Evolutionary conservation across 208 protist species (phyloP), one percentile per base, ranked within the genome.

Genomic region (Crithidia thermophila): DNA sequence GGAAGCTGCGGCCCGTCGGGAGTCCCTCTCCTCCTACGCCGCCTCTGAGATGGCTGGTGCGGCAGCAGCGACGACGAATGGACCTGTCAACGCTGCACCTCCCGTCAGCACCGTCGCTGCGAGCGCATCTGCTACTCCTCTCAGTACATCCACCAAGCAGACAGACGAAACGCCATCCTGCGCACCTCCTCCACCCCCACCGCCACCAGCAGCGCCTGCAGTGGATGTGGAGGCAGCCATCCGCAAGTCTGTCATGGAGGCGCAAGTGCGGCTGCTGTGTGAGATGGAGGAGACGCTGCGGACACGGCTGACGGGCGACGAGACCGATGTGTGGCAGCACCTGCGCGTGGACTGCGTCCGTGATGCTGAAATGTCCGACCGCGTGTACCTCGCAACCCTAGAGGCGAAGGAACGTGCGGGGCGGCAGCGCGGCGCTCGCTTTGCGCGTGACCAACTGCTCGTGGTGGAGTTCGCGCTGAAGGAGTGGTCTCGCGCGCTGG

Each of bases 201-300:
- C 25, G 13, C 0, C 0, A 14, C 14, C 46, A 33, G 34, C 43
- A 28, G 42, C 30, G 10, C 3, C 45, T 8, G 57, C 18, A 4
- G 10, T 9, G 10, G 31, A 37, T 27, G 28, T 64, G 8, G 25
- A 39, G 3, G 49, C 25, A 9, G 4, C 10, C 10, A 23, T 65
- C 23, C 66, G 45, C 30, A 21, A 23, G 16, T 62, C 59, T 9
- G 58, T 74, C 3, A 0, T 45, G 42, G 37, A 39, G 21, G 36
- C 30, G 11, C 67, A 67, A 25, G 18, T 67, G 37, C 27, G 46
- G 39, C 13, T 74, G 3, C 34, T 74, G 13, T 10, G 4, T 3
- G 59, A 43, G n/a, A 42, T 67, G 39, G 51, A 74, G 33, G 39
- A 13, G 18, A 5, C 50, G 4, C 34, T 74, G 42, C 59, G 58